Evolutionary conservation across 1,284 basidiomycete species (phyloP), one percentile per base, ranked within the genome.

Genomic region (Heterobasidion parviporum): DNA sequence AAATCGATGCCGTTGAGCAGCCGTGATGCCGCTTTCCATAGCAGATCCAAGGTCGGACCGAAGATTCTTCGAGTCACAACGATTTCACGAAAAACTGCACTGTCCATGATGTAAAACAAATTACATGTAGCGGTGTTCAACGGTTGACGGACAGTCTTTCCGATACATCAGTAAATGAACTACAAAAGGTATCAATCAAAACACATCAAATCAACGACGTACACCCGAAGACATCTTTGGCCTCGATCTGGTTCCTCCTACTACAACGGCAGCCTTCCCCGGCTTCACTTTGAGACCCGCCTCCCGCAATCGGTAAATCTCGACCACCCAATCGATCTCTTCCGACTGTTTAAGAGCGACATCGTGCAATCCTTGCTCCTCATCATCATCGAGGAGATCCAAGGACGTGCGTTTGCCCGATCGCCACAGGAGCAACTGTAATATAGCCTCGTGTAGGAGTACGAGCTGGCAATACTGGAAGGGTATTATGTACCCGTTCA

Each of bases 401-500:
- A 72, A 50, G 0, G 74, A 74, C 1, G 64, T 74, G 18, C 87
- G 83, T 38, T 76, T 67, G 1, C 82, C 85, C 14, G 70, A 70
- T 15, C 85, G 79, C 85, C 87, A 89, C 14, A 89, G 68, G 7
- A 87, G 70, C 15, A 90, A 72, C 64, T 90, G 87, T 46, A 83
- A 72, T 43, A 87, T 72, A 1, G 82, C 76, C 67, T 88, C 86
- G 3, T 81, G 83, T 8, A 87, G 72, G 10, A 90, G 77, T 26
- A 90, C 76, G 59, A 85, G 81, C 33, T 79, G 69, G 65, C 84
- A 87, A 61, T 89, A 90, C 86, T 90, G 59, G 47, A 36, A 15
- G 33, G 3, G 34, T 34, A 54, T 44, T 50, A 50, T 52, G 45
- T 44, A 50, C 44, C 32, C 51, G 16, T 15, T 18, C 38, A 51